Conservation (phyloP, 768 basidiomycete genomes). For the Tephrocybe rancida region DNA sequence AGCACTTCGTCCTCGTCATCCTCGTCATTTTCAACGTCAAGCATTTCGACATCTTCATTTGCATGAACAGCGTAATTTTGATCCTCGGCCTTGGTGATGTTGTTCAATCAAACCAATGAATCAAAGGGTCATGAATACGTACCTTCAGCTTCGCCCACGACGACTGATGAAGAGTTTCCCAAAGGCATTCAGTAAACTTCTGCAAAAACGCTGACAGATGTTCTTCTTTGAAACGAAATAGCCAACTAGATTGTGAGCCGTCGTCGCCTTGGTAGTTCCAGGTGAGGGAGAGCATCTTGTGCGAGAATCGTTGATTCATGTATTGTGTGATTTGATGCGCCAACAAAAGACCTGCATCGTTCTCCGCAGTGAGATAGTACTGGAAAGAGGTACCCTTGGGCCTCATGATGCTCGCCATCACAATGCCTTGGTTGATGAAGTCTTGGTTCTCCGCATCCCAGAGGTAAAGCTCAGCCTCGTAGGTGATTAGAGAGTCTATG, state of each 20-base stretch:
- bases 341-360: constrained; percentile 50
- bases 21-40: constrained; percentile 70
- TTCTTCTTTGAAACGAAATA: constrained; percentile 68
- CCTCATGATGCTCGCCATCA: constrained; percentile 55
- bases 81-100: constrained; percentile 66
- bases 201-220: constrained; percentile 62
- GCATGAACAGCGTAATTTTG: constrained; percentile 81
- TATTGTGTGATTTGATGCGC: constrained; percentile 65
- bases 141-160: constrained; percentile 86
- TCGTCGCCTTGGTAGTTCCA: constrained; percentile 79
- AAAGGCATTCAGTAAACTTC: constrained; percentile 69
- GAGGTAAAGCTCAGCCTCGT: constrained; percentile 58
- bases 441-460: constrained; percentile 57
- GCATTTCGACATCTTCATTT: constrained; percentile 90
- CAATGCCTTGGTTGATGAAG: constrained; percentile 56
- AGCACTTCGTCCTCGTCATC: constrained; percentile 80
- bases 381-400: constrained; percentile 46
- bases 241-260: constrained; percentile 74
- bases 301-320: constrained; percentile 74
- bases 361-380: constrained; percentile 62
- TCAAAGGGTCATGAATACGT: constrained; percentile 9
- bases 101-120: constrained; percentile 1
- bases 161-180: constrained; percentile 77
- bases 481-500: constrained; percentile 34
- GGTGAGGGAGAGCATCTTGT: constrained; percentile 71